phyloP scores from a whole-genome alignment of 2,329 filamentous ascomycete species.

The Epichloe typhina region DNA sequence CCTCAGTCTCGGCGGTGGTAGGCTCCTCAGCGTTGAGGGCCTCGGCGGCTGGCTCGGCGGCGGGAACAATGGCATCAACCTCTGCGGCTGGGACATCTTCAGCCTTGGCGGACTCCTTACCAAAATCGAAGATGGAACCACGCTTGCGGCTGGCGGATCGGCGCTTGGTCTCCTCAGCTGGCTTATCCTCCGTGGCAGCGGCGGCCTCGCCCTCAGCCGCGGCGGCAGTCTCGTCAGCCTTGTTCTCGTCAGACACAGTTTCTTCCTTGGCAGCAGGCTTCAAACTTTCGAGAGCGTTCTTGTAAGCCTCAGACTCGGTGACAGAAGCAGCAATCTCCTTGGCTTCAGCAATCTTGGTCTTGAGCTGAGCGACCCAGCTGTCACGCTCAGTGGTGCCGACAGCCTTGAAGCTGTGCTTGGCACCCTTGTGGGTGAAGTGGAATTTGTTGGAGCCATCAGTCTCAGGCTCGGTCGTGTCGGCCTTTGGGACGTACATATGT shows the following conservation, averaged over 20 bases:
- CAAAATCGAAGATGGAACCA: conserved; percentile 48
- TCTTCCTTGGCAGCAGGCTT: conserved; percentile 27
- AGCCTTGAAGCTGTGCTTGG: conserved; percentile 94
- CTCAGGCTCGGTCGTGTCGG: conserved; percentile 55
- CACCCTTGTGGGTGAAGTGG: conserved; percentile 67
- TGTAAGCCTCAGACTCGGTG: conserved; percentile 74
- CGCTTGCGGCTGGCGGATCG: conserved; percentile 55
- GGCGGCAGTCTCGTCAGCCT: conserved; percentile 17
- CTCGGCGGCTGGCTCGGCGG: conserved; percentile 22
- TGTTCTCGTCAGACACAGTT: conserved; percentile 16
- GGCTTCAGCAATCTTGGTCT: conserved; percentile 71
- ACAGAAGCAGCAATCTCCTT: conserved; percentile 66
- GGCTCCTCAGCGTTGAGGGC: conserved; percentile 22
- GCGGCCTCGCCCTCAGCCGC: conserved; percentile 15
- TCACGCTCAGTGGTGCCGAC: conserved; percentile 63
- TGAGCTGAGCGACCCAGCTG: conserved; percentile 78
- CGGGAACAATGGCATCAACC: conserved; percentile 20
- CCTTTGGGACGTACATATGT: conserved; percentile 20
- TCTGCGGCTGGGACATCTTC: conserved; percentile 21
- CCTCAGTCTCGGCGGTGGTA: conserved; percentile 20
- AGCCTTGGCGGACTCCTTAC: conserved; percentile 27
- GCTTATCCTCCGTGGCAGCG: conserved; percentile 20
- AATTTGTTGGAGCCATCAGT: conserved; percentile 72
- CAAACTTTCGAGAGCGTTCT: conserved; percentile 63
- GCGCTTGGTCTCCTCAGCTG: conserved; percentile 42